Percentiles rank a stretch among this genome's conserved stretches.
Evolutionary conservation across 75 land plant species (phyloP).

Genomic region (Larix kaempferi): DNA sequence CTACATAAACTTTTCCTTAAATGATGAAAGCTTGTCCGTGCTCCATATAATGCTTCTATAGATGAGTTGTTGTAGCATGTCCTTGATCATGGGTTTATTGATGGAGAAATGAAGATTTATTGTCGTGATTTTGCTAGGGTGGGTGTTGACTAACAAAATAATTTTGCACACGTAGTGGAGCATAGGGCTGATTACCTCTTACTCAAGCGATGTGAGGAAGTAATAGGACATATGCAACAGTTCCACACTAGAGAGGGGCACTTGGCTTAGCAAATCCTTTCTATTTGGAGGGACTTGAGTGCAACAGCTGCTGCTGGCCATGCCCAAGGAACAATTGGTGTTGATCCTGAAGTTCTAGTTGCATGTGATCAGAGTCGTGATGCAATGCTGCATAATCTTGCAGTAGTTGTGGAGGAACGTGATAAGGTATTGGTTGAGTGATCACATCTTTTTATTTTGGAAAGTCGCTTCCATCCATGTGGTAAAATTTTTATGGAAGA

Average conservation of each 20-base stretch:
- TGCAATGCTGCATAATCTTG: slow-evolving; percentile 78
- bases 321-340: slow-evolving; percentile 85
- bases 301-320: slow-evolving; percentile 77
- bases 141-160: slow-evolving; percentile 89
- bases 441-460: slow-evolving; percentile 84
- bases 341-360: slow-evolving; percentile 87
- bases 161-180: slow-evolving; percentile 98
- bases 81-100: slow-evolving; percentile 96
- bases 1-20: slow-evolving; percentile 98
- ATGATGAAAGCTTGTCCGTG: slow-evolving; percentile 98
- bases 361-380: slow-evolving; percentile 92
- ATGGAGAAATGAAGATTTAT: slow-evolving; percentile 98
- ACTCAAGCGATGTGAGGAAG: slow-evolving; percentile 63
- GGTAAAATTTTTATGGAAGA: slow-evolving; percentile 72
- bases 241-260: slow-evolving; percentile 56
- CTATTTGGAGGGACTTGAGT: slow-evolving; percentile 77
- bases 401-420: slow-evolving; percentile 81
- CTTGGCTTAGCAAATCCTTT: slow-evolving; percentile 62
- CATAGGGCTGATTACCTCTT: slow-evolving; percentile 88
- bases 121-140: slow-evolving; percentile 99
- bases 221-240: slow-evolving; percentile 69
- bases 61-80: slow-evolving; percentile 96
- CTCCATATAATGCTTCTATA: slow-evolving; percentile 99
- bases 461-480: slow-evolving; percentile 70
- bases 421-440: slow-evolving; percentile 93